Percentiles rank a stretch among this genome's conserved stretches.
Conservation (phyloP, 257 asterid genomes). For the Lithospermum erythrorhizon region DNA sequence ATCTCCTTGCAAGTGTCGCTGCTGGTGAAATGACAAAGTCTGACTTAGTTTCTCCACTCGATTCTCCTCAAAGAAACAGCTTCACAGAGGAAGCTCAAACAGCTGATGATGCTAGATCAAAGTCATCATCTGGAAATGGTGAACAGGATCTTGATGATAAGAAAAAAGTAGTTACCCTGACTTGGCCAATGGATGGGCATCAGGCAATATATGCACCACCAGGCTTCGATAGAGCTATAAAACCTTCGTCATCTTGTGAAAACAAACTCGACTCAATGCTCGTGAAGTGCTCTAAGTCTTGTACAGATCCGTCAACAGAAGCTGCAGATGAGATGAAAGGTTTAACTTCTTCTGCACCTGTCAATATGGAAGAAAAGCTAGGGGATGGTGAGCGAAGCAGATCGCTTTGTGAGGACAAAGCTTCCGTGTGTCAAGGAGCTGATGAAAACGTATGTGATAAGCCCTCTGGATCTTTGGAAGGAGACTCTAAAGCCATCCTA, state of each 20-base stretch:
- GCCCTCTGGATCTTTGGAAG: constrained; percentile 6
- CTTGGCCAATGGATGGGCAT: constrained; percentile 23
- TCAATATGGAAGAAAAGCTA: constrained; percentile 16
- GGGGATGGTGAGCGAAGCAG: constrained; percentile 18
- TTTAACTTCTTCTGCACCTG: constrained; percentile 13
- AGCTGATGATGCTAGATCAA: constrained; percentile 25
- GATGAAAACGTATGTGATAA: constrained; percentile 17
- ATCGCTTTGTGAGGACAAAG: constrained; percentile 22
- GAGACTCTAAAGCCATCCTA: not conserved
- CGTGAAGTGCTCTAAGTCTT: not conserved
- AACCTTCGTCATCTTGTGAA: constrained; percentile 20
- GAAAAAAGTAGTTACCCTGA: constrained; percentile 21
- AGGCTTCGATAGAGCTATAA: constrained; percentile 21
- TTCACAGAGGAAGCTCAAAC: constrained; percentile 26
- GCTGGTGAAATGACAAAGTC: constrained; percentile 70
- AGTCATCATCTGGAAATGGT: constrained; percentile 24
- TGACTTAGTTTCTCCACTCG: constrained; percentile 39
- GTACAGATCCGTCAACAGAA: constrained; percentile 9
- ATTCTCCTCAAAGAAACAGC: constrained; percentile 36
- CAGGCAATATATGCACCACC: constrained; percentile 17
- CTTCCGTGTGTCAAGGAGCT: constrained; percentile 9
- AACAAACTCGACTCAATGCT: constrained; percentile 4
- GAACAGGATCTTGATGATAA: constrained; percentile 25
- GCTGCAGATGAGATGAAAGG: constrained; percentile 22
- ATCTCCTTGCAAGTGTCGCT: constrained; percentile 96